A percentile compares a stretch with the other conserved stretches of the same genome.
Evolutionary conservation across 345 rosid species (phyloP).

Genomic region (Streptanthus diversifolius): DNA sequence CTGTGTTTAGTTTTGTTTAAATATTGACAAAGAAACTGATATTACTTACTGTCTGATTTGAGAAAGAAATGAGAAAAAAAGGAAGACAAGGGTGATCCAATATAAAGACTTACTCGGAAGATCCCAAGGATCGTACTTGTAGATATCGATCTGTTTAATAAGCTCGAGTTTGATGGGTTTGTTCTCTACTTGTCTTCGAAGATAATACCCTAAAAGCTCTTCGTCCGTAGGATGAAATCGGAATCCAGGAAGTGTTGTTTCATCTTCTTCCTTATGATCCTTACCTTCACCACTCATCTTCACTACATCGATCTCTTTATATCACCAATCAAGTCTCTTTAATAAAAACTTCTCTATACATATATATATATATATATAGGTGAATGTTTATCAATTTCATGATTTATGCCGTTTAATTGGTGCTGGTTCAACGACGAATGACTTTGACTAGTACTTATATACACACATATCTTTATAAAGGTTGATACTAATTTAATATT

Average conservation of each 20-base stretch:
- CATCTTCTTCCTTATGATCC: conserved; percentile 28
- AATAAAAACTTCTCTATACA: background rate
- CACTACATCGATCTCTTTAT: conserved; percentile 14
- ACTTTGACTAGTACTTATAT: conserved; percentile 30
- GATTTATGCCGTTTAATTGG: background rate
- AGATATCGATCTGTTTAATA: conserved; percentile 48
- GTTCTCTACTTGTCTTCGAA: conserved; percentile 50
- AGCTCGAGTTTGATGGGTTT: conserved; percentile 40
- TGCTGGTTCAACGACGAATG: conserved; percentile 29
- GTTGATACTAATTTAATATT: background rate
- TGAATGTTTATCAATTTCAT: background rate
- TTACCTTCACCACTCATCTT: conserved; percentile 23
- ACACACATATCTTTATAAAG: background rate
- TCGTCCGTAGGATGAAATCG: conserved; percentile 55
- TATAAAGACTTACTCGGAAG: conserved; percentile 44
- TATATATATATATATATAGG: conserved; percentile 9
- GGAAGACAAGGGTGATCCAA: background rate
- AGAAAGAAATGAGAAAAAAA: background rate
- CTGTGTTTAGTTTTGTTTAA: background rate
- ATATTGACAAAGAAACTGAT: background rate
- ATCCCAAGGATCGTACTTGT: conserved; percentile 57
- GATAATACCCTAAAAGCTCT: conserved; percentile 53
- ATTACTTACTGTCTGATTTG: background rate
- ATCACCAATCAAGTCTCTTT: conserved; percentile 5
- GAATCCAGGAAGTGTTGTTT: conserved; percentile 44